Base-by-base conservation (phyloP, 1,284 basidiomycete genomes). In the Rhodotorula sp. region DNA sequence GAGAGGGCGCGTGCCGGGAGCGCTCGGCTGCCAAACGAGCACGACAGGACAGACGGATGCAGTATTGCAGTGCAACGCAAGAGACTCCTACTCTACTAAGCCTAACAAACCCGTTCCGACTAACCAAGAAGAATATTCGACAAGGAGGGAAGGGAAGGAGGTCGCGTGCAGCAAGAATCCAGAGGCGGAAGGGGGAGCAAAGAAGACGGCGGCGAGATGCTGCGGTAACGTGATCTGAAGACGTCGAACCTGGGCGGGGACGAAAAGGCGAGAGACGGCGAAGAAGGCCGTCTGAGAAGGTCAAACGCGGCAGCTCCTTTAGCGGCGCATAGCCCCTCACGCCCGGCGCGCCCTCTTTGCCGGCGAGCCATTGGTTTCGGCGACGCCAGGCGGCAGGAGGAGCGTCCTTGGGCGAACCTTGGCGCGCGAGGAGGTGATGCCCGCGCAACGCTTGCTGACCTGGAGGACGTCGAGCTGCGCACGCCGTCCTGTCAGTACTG, bases 401-500 rank as follows among this genome's bases (percentile, higher is more conserved):
- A 74, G 55, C 3, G 72, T 61, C 3, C 53, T 53, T 3, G 72
- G 72, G 3, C 69, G 67, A 15, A 64, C 57, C 46, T 53, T 61
- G 22, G 61, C 27, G 39, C 64, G 66, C 5, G 55, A 63, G 3
- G 59, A 41, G 19, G 62, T 53, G 37, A 67, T 51, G 3, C 62
- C 66, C 37, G 61, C 54, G 51, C 58, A 56, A 57, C 66, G 50
- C 36, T 68, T 70, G 44, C 61, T 67, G 51, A 74, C 67, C 8
- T 62, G 53, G 32, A 67, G 21, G 25, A 61, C 64, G 51, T 71
- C 70, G 55, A 69, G 67, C 73, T 74, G 59, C 9, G n/a, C 27
- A 22, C 29, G 25, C 5, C 10, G 2, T 15, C 25, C 39, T 22
- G 15, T 57, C n/a, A 63, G 39, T 2, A 0, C 13, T 5, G 19